Evolutionary conservation across 805 yeast species (phyloP).

Genomic region (Hanseniaspora taiwanica): DNA sequence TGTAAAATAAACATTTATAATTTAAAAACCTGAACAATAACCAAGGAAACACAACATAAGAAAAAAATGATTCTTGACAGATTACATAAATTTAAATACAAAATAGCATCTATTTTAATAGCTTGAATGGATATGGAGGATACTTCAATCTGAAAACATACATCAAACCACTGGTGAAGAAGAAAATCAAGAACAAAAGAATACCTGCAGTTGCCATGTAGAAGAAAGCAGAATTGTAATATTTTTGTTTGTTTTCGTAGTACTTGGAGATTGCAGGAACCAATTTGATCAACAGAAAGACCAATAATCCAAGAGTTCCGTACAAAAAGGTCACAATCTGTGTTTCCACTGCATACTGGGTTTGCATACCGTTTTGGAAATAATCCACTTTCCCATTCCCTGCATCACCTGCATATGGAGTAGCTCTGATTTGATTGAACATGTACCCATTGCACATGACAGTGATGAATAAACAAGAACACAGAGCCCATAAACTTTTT

Average conservation of each 20-base stretch:
- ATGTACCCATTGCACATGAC: conserved; percentile 81
- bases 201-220: conserved; percentile 36
- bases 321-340: conserved; percentile 69
- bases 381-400: conserved; percentile 34
- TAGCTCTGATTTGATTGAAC: conserved; percentile 77
- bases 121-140: conserved; percentile 60
- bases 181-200: conserved; percentile 33
- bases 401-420: conserved; percentile 37
- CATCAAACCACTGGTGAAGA: conserved; percentile 51
- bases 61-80: too few relatives aligned
- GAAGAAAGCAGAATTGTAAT: conserved; percentile 19
- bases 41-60: too few relatives aligned
- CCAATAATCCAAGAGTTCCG: conserved; percentile 48
- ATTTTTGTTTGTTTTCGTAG: conserved; percentile 24
- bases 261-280: conserved; percentile 28
- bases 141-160: conserved; percentile 58
- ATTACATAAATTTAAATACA: too few relatives aligned
- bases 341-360: conserved; percentile 79
- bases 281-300: conserved; percentile 45
- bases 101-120: conserved; percentile 31
- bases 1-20: too few relatives aligned
- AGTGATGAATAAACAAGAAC: conserved; percentile 46
- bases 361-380: conserved; percentile 45
- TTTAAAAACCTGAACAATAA: too few relatives aligned
- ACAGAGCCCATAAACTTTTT: conserved; percentile 59